These are phyloP conservation scores for Pseudozyma sp. DNA, from an alignment of 1,284 basidiomycete species.

Conservation along the genomic window DNA sequence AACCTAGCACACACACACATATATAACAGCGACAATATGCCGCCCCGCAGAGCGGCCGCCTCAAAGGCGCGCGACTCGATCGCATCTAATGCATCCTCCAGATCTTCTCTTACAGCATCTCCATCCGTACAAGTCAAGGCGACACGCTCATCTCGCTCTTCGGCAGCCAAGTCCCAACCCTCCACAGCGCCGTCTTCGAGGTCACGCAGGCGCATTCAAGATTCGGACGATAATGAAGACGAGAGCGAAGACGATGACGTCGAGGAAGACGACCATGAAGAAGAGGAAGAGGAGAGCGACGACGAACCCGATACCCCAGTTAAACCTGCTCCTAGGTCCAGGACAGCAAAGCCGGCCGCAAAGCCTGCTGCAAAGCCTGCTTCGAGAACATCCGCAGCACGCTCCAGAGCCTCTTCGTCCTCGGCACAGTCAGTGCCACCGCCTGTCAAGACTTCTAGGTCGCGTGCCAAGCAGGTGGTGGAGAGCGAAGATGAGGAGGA, in stretches of 20 bases:
- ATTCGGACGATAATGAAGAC: constrained; percentile 30
- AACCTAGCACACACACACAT: background rate
- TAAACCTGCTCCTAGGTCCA: constrained; percentile 30
- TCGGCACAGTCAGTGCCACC: constrained; percentile 15
- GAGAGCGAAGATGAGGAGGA: constrained; percentile 38
- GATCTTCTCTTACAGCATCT: constrained; percentile 19
- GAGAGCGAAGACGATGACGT: constrained; percentile 23
- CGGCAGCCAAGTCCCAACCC: constrained; percentile 16
- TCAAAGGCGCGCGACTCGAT: constrained; percentile 43
- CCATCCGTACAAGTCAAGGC: constrained; percentile 19
- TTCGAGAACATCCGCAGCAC: constrained; percentile 19
- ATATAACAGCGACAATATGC: constrained; percentile 9
- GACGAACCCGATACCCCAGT: constrained; percentile 32
- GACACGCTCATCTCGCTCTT: constrained; percentile 22
- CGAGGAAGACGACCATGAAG: constrained; percentile 20
- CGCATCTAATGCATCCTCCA: constrained; percentile 27
- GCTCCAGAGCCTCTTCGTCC: constrained; percentile 12
- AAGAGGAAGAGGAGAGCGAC: constrained; percentile 22
- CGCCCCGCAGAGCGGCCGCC: constrained; percentile 42
- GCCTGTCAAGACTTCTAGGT: constrained; percentile 23
- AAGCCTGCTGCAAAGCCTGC: constrained; percentile 12
- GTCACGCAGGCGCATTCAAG: constrained; percentile 41
- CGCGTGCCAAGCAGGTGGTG: constrained; percentile 26
- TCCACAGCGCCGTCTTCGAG: constrained; percentile 19
- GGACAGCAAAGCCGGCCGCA: constrained; percentile 16